Evolutionary conservation across 2,329 filamentous ascomycete species (phyloP).

Genomic region (Saccharata proteae): DNA sequence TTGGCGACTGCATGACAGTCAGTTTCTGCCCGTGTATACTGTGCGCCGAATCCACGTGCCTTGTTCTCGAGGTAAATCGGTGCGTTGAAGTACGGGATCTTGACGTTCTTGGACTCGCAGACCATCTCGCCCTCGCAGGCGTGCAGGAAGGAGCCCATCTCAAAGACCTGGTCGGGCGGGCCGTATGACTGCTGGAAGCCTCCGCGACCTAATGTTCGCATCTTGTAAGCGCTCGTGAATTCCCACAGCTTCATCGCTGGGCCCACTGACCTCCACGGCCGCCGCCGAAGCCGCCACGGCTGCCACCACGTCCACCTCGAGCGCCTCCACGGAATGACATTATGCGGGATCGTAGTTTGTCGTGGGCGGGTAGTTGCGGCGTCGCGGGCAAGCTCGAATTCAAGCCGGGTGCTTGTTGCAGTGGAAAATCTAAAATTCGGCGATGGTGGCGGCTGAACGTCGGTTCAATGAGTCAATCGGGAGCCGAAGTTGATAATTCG

Average conservation of each 20-base stretch:
- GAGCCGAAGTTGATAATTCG: slow-evolving; percentile 2
- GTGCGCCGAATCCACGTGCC: slow-evolving; percentile 38
- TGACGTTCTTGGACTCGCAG: slow-evolving; percentile 87
- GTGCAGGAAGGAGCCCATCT: slow-evolving; percentile 92
- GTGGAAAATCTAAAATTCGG: slow-evolving; percentile 2
- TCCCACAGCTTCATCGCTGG: not conserved
- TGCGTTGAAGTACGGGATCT: slow-evolving; percentile 98
- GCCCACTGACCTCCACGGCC: slow-evolving; percentile 36
- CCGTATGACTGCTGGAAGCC: slow-evolving; percentile 28
- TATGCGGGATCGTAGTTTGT: slow-evolving; percentile 18
- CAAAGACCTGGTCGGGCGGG: slow-evolving; percentile 37
- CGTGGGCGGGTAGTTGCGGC: slow-evolving; percentile 15
- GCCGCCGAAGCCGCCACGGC: slow-evolving; percentile 40
- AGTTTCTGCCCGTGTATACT: slow-evolving; percentile 11
- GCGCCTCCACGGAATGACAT: slow-evolving; percentile 50
- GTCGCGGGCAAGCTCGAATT: slow-evolving; percentile 6
- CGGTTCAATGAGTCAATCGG: slow-evolving; percentile 6
- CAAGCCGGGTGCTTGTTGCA: slow-evolving; percentile 7
- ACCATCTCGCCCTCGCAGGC: slow-evolving; percentile 96
- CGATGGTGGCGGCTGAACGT: slow-evolving; percentile 11
- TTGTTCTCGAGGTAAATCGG: slow-evolving; percentile 99
- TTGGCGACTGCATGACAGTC: slow-evolving; percentile 47
- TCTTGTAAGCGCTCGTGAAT: slow-evolving; percentile 11
- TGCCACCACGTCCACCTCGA: slow-evolving; percentile 33
- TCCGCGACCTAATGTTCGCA: no score